Evolutionary conservation across 257 asterid genomes (phyloP).

Genomic region (Lycium ferocissimum): DNA sequence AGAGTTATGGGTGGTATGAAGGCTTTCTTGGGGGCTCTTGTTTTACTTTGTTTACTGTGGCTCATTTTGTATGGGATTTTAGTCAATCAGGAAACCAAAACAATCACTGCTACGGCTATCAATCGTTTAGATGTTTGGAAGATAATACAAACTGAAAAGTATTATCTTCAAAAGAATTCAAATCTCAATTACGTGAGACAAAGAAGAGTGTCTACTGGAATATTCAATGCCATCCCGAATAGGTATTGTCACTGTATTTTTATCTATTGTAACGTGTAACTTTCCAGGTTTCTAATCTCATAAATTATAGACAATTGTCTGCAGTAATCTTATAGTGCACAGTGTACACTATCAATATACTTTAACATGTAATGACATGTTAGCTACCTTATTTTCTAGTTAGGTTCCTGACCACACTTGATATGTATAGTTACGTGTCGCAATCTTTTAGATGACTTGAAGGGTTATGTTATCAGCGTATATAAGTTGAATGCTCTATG

Average conservation of each 20-base stretch:
- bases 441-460: background rate
- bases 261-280: background rate
- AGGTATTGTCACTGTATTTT: conserved; percentile 42
- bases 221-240: conserved; percentile 71
- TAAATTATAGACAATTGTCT: background rate
- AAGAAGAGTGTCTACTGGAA: conserved; percentile 75
- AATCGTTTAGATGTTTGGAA: conserved; percentile 36
- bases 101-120: conserved; percentile 35
- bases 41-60: conserved; percentile 51
- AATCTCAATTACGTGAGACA: conserved; percentile 55
- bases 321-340: background rate
- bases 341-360: background rate
- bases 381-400: background rate
- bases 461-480: background rate
- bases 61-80: conserved; percentile 47
- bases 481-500: background rate
- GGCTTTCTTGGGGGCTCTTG: conserved; percentile 35
- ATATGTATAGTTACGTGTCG: background rate
- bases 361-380: background rate
- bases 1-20: conserved; percentile 41
- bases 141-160: conserved; percentile 37
- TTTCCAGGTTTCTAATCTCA: background rate
- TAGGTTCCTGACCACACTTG: background rate
- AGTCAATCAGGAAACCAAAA: conserved; percentile 34
- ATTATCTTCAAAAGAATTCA: conserved; percentile 38